Evolutionary conservation across 352 stramenopile genomes (phyloP), one percentile per base, ranked within the genome.

Genomic region (Phytophthora parvispora): DNA sequence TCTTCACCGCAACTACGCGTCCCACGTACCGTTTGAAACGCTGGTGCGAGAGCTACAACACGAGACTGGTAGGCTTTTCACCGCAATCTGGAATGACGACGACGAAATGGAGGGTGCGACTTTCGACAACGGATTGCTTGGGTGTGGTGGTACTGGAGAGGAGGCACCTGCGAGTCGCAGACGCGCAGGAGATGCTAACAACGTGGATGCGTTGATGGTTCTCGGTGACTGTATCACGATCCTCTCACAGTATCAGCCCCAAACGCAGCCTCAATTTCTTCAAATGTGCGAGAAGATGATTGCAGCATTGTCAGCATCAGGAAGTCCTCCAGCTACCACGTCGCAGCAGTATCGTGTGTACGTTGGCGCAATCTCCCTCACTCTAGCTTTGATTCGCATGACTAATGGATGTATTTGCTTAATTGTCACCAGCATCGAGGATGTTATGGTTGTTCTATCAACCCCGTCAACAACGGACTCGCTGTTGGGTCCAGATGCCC

Each of bases 41-140:
- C 60, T 94, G 0, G 25, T 81, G 34, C 81, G 89, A 55, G 70
- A 83, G 6, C 45, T 94, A 16, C 61, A 59, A 8, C 74, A 65
- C 42, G 83, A 92, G 28, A 67, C 72, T 40, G 66, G 63, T 24
- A 62, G 60, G 24, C 29, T 78, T 7, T 72, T 66, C 6, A 49
- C 53, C 22, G 68, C 64, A 32, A 67, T 74, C 12, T 64, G 66
- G 12, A 57, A 59, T 40, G 67, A 63, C 12, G 62, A 71, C 15
- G 69, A 80, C 28, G 64, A 78, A 16, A 69, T 67, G 42, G 65
- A 74, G 54, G 60, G 55, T 27, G 70, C 70, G 6, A 69, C 73
- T 25, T 86, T 88, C 31, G 73, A 86, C 31, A 72, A 83, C 16
- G 80, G 80, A 3, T 73, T 78, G 16, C 58, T 86, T 15, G 80